Evolutionary conservation across 2,329 filamentous ascomycete genomes (phyloP).

Genomic region (Fusarium brevicatenulatum): DNA sequence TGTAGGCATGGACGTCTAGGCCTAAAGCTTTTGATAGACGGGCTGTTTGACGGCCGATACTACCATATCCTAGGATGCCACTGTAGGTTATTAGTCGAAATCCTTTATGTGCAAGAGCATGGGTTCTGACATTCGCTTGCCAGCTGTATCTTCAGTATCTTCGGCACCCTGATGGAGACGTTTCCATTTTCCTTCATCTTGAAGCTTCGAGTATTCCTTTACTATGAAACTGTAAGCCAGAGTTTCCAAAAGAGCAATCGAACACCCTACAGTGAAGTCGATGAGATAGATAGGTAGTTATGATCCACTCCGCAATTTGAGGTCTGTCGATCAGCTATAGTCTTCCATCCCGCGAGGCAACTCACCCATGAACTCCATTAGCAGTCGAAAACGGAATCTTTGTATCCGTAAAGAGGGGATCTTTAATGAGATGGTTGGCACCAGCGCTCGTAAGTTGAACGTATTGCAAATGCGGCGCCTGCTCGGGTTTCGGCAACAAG

Average conservation of each 20-base stretch:
- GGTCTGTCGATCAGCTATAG: slow-evolving; percentile 51
- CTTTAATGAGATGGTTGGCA: slow-evolving; percentile 59
- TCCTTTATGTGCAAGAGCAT: neutral
- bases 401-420: slow-evolving; percentile 61
- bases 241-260: neutral
- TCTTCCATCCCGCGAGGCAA: fast-evolving
- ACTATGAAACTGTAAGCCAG: slow-evolving; percentile 46
- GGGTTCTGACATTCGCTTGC: slow-evolving; percentile 60
- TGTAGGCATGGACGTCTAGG: slow-evolving; percentile 80
- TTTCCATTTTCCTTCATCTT: slow-evolving; percentile 57
- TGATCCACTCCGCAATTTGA: slow-evolving; percentile 68
- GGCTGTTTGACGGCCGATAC: slow-evolving; percentile 64
- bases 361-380: slow-evolving; percentile 67
- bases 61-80: slow-evolving; percentile 65
- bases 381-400: slow-evolving; percentile 63
- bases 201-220: slow-evolving; percentile 56
- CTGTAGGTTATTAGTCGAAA: slow-evolving; percentile 39
- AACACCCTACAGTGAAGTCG: slow-evolving; percentile 56
- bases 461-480: slow-evolving; percentile 60
- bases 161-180: slow-evolving; percentile 37
- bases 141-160: slow-evolving; percentile 55
- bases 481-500: slow-evolving; percentile 54
- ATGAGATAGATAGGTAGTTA: slow-evolving; percentile 61
- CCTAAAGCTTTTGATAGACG: slow-evolving; percentile 72
- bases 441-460: slow-evolving; percentile 66